Conservation (phyloP, 2,329 filamentous ascomycete genomes). For the Stagonosporopsis chrysanthemi region DNA sequence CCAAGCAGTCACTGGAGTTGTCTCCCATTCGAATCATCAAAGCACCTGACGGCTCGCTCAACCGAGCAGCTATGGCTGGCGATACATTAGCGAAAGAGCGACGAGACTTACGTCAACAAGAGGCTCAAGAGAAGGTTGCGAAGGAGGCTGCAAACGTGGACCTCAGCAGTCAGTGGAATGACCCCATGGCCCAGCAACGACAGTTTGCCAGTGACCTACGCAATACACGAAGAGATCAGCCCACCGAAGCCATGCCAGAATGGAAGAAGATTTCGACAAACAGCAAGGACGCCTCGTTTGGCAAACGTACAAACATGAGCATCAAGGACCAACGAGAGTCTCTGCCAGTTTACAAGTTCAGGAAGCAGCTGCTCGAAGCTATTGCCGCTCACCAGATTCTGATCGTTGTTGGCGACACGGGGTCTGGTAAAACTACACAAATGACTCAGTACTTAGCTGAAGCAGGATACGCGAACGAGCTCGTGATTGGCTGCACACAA, state of each 20-base stretch:
- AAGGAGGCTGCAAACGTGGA: slow-evolving; percentile 81
- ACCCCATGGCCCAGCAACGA: slow-evolving; percentile 90
- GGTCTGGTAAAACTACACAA: slow-evolving; percentile 96
- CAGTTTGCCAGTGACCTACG: slow-evolving; percentile 90
- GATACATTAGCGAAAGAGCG: slow-evolving; percentile 88
- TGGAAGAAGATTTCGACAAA: slow-evolving; percentile 88
- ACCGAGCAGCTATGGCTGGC: slow-evolving; percentile 93
- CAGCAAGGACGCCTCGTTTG: slow-evolving; percentile 80
- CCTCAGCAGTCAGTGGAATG: slow-evolving; percentile 90
- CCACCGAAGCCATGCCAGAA: slow-evolving; percentile 78
- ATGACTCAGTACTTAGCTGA: slow-evolving; percentile 95
- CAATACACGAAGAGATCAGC: slow-evolving; percentile 66
- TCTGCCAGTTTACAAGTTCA: slow-evolving; percentile 87
- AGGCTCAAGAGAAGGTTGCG: slow-evolving; percentile 78
- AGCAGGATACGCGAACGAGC: slow-evolving; percentile 83
- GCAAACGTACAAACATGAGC: slow-evolving; percentile 85
- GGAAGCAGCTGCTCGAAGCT: slow-evolving; percentile 85
- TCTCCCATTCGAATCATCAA: slow-evolving; percentile 97
- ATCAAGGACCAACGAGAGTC: slow-evolving; percentile 95
- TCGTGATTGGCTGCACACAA: slow-evolving; percentile 95
- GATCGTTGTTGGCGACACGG: slow-evolving; percentile 96
- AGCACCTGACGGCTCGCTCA: slow-evolving; percentile 97
- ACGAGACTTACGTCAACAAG: slow-evolving; percentile 86
- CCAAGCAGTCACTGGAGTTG: slow-evolving; percentile 92
- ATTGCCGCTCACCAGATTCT: slow-evolving; percentile 87